Evolutionary conservation across 371 early-diverging fungal species (phyloP).

Genomic region (Ordospora pajunii): DNA sequence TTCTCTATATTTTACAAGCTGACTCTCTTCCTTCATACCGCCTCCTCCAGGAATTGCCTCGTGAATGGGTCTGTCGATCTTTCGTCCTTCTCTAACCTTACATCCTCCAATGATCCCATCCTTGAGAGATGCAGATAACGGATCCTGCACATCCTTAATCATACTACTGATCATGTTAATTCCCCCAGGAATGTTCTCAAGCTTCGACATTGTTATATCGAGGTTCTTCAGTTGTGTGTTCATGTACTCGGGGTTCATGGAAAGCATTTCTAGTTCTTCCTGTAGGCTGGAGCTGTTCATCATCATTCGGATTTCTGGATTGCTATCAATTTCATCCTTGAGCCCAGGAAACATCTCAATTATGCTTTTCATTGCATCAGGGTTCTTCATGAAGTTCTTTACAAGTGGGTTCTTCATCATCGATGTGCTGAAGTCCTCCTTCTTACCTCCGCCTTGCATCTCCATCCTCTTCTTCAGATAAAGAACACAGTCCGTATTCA

Average conservation of each 20-base stretch:
- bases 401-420: conserved; percentile 52
- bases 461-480: conserved; percentile 38
- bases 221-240: conserved; percentile 60
- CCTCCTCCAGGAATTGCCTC: conserved; percentile 44
- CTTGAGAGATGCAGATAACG: conserved; percentile 9
- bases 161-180: conserved; percentile 59
- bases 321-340: conserved; percentile 50
- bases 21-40: conserved; percentile 38
- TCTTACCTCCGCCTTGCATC: background rate
- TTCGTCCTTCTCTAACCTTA: conserved; percentile 40
- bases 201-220: conserved; percentile 60
- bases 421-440: background rate
- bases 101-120: background rate
- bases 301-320: conserved; percentile 52
- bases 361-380: conserved; percentile 55
- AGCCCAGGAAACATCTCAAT: conserved; percentile 56
- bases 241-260: conserved; percentile 59
- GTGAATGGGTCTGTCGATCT: conserved; percentile 1
- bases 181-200: conserved; percentile 62
- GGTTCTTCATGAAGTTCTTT: conserved; percentile 58
- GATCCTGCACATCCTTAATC: conserved; percentile 60
- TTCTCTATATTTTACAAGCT: conserved; percentile 62
- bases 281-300: conserved; percentile 53
- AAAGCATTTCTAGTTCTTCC: conserved; percentile 59
- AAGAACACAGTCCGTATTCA: conserved; percentile 28